Evolutionary conservation across 2,329 filamentous ascomycete species (phyloP).

Genomic region (Penicillium janthinellum): DNA sequence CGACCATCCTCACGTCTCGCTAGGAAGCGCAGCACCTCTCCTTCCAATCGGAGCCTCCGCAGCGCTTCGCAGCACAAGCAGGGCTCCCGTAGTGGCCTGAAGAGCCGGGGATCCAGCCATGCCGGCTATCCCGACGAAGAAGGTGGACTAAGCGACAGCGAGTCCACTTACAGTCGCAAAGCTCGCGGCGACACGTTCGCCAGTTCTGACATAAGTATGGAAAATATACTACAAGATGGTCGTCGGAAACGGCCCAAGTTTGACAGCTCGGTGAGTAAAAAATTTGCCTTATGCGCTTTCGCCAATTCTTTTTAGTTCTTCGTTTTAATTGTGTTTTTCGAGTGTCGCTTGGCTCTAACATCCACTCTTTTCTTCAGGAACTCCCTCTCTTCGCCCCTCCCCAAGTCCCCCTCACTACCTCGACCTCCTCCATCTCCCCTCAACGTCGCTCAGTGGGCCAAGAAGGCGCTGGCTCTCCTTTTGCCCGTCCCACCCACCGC

Average conservation of each 20-base stretch:
- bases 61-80: constrained; percentile 77
- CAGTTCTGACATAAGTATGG: constrained; percentile 94
- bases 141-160: constrained; percentile 83
- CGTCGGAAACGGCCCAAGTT: constrained; percentile 91
- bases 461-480: constrained; percentile 69
- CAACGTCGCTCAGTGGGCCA: constrained; percentile 77
- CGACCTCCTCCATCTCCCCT: constrained; percentile 95
- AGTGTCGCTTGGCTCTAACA: constrained; percentile 14
- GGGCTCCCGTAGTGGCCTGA: constrained; percentile 66
- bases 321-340: background rate
- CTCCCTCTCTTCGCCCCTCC: constrained; percentile 91
- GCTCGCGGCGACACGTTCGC: constrained; percentile 81
- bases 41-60: constrained; percentile 68
- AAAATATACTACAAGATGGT: constrained; percentile 97
- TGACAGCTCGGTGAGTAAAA: constrained; percentile 86
- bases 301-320: constrained; percentile 25
- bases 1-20: constrained; percentile 71
- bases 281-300: constrained; percentile 6
- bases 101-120: constrained; percentile 67
- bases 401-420: constrained; percentile 90
- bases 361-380: constrained; percentile 62
- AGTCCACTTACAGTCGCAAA: constrained; percentile 75
- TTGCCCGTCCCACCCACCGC: constrained; percentile 73
- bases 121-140: constrained; percentile 68
- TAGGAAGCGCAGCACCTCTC: constrained; percentile 78